Conservation (phyloP, 257 asterid species). For the Penstemon barbatus region DNA sequence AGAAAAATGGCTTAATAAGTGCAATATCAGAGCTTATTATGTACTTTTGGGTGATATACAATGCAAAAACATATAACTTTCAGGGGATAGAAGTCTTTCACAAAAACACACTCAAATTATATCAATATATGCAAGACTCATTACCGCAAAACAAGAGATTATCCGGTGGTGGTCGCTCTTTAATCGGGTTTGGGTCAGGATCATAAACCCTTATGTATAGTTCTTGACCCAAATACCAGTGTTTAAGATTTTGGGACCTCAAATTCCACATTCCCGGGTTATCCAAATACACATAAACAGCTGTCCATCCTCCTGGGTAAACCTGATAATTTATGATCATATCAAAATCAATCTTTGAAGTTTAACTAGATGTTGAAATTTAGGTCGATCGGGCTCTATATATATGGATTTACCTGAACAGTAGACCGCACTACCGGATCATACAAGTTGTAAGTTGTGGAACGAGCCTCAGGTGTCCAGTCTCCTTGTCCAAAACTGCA, state of each 20-base stretch:
- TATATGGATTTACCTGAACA: conserved; percentile 41
- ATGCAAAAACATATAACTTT: too few relatives aligned
- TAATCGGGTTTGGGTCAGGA: conserved; percentile 53
- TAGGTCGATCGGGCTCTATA: not conserved
- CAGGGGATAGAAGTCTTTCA: too few relatives aligned
- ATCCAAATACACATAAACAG: conserved; percentile 62
- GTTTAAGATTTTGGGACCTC: conserved; percentile 57
- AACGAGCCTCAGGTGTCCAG: conserved; percentile 47
- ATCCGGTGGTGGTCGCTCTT: conserved; percentile 50
- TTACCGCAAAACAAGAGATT: conserved; percentile 67
- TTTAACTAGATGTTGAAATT: not conserved
- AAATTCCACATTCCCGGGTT: conserved; percentile 93
- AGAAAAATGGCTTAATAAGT: too few relatives aligned
- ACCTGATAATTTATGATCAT: conserved; percentile 37
- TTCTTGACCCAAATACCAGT: conserved; percentile 74
- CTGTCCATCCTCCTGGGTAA: conserved; percentile 69
- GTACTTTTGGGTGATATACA: too few relatives aligned
- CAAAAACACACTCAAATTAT: too few relatives aligned
- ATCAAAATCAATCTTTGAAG: not conserved
- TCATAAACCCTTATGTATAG: conserved; percentile 72
- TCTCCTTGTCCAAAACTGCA: conserved; percentile 50
- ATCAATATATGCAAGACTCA: not conserved
- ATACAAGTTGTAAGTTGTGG: conserved; percentile 37
- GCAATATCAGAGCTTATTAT: too few relatives aligned
- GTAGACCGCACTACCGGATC: conserved; percentile 69